Base-by-base conservation (phyloP, 1,139 yeast genomes). In the Nadsonia starkeyi-henricii region DNA sequence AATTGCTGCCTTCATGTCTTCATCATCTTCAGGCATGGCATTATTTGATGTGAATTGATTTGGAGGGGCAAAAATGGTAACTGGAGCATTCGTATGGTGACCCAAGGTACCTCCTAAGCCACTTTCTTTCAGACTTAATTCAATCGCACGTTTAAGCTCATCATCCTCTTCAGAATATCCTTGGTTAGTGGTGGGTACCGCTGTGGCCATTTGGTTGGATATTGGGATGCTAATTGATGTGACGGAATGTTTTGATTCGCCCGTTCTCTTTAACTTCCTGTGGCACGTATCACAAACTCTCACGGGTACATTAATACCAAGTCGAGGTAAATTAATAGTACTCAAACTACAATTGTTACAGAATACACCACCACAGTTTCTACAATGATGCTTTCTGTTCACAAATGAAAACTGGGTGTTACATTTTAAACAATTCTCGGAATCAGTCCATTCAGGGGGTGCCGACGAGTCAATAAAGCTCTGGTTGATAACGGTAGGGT, bases 381-480 rank as follows among this genome's bases (percentile, higher is more conserved):
- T 74, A 62, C 98, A 91, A 65, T 91, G 98, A 63, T 91, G 99
- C 62, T 91, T 88, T 58, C 99, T 73, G 62, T 85, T 88, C 55
- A 89, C 70, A 64, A 89, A 75, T 1, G 93, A 73, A 59, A 91
- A 91, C 15, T 81, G 70, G 39, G 74, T 78, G 49, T 94, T 88
- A 58, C 97, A 86, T 51, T 85, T 79, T 97, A 93, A 89, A 63
- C 99, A 91, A 13, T 85, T 86, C 58, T 88, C 95, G 18, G 88
- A 81, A 60, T 93, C 98, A 21, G 85, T 81, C 99, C 99, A 91
- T 58, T 89, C 97, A 0, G 98, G 98, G 2, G 99, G 96, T 3
- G 91, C 89, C 53, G 81, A 84, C 1, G 96, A 77, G 61, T 91
- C 97, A 49, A 89, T 78, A 64, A 88, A 78, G 44, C 72, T 65